phyloP scores from a whole-genome alignment of 2,329 filamentous ascomycete species.

The Arachnomyces sp. region DNA sequence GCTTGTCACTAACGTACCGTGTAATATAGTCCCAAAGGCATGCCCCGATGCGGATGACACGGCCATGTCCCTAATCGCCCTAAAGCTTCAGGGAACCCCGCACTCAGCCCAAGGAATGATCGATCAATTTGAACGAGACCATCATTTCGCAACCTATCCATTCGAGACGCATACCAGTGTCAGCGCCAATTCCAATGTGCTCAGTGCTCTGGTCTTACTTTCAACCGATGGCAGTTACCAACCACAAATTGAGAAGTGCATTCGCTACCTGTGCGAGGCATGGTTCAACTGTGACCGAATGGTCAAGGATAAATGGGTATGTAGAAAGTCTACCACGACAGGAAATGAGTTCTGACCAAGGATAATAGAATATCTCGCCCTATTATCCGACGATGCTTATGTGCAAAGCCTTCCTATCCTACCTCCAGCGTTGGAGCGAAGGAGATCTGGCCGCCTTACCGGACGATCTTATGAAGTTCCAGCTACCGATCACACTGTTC shows the following conservation, averaged over 20 bases:
- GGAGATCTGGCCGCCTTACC: slow-evolving; percentile 6
- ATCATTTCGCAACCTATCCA: slow-evolving; percentile 25
- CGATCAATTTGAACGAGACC: slow-evolving; percentile 19
- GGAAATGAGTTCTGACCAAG: neutral
- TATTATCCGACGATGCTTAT: slow-evolving; percentile 16
- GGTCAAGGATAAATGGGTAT: slow-evolving; percentile 23
- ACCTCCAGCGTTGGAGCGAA: slow-evolving; percentile 8
- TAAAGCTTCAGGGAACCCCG: slow-evolving; percentile 10
- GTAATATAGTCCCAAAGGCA: too few relatives aligned
- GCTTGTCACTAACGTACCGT: too few relatives aligned
- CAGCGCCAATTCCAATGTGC: slow-evolving; percentile 29
- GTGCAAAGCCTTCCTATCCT: slow-evolving; percentile 8
- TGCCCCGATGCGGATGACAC: slow-evolving; percentile 22
- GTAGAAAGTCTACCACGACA: slow-evolving; percentile 3
- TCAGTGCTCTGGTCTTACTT: slow-evolving; percentile 22
- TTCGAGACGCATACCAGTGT: slow-evolving; percentile 24
- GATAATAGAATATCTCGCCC: slow-evolving; percentile 10
- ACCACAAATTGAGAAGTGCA: slow-evolving; percentile 21
- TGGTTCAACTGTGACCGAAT: slow-evolving; percentile 16
- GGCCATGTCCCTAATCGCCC: slow-evolving; percentile 14
- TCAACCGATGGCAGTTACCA: slow-evolving; percentile 10
- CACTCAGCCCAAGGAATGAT: slow-evolving; percentile 16
- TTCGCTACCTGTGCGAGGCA: slow-evolving; percentile 18
- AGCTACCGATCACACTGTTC: neutral
- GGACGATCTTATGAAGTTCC: slow-evolving; percentile 5